These are phyloP conservation scores for Coemansia sp. DNA, from an alignment of 192 early-diverging fungal genomes.

Conservation along the genomic window DNA sequence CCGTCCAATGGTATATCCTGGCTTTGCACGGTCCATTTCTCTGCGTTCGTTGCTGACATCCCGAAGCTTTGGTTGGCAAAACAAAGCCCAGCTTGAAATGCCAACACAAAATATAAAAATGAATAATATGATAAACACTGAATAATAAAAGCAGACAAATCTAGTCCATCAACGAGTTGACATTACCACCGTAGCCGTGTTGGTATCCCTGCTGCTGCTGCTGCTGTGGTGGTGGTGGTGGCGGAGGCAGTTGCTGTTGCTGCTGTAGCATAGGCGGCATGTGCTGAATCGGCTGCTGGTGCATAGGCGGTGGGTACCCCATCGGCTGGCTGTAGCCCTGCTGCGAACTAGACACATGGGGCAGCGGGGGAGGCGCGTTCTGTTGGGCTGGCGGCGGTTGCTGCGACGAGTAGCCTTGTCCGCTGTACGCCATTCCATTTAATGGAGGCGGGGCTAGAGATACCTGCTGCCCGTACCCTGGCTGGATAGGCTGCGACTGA, in stretches of 20 bases:
- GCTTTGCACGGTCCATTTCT: no score
- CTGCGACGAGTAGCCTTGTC: constrained; percentile 20
- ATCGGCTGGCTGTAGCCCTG: constrained; percentile 21
- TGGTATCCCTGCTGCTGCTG: constrained; percentile 37
- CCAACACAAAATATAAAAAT: background rate
- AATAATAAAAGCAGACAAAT: background rate
- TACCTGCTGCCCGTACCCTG: constrained; percentile 35
- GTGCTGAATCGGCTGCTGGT: constrained; percentile 23
- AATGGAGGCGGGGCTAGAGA: constrained; percentile 20
- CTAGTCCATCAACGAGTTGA: constrained; percentile 48
- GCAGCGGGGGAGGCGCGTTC: constrained; percentile 5
- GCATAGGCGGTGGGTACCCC: constrained; percentile 16
- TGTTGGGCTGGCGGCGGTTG: constrained; percentile 25
- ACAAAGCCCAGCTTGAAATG: background rate
- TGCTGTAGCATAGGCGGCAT: constrained; percentile 17
- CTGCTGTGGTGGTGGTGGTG: constrained; percentile 17
- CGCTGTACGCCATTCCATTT: constrained; percentile 17
- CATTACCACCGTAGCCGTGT: constrained; percentile 52
- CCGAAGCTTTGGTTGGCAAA: no score
- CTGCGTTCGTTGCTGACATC: no score
- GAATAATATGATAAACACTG: background rate
- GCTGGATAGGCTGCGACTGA: constrained; percentile 11
- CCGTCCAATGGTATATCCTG: background rate
- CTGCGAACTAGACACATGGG: constrained; percentile 13
- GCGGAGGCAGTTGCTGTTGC: no score